These are phyloP conservation scores for Aspergillus eucalypticola DNA, from an alignment of 2,329 filamentous ascomycete species.

Conservation along the genomic window DNA sequence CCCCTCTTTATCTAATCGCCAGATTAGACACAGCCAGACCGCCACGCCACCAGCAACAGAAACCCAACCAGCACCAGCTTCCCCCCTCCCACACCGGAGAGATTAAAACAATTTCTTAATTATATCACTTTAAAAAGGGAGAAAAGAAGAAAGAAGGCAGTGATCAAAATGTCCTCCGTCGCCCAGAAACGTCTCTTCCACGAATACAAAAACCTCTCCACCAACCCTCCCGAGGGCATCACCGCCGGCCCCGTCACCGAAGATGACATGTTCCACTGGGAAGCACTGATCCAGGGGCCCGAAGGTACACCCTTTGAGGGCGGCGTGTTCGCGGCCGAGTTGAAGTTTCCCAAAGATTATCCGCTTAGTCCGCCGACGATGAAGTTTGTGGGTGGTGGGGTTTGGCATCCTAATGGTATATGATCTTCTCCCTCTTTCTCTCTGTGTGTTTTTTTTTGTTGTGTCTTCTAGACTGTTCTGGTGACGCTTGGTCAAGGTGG, in stretches of 20 bases:
- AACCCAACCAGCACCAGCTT: not conserved
- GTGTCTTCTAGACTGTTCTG: too few relatives aligned
- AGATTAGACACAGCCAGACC: not conserved
- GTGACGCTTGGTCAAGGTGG: not conserved
- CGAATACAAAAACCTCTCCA: conserved; percentile 92
- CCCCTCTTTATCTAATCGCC: conserved; percentile 5
- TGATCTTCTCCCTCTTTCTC: conserved; percentile 6
- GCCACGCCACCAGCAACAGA: not conserved
- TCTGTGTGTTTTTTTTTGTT: not conserved
- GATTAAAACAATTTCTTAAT: too few relatives aligned
- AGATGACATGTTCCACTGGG: conserved; percentile 95
- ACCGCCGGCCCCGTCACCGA: conserved; percentile 89
- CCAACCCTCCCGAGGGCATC: conserved; percentile 96
- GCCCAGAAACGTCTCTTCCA: conserved; percentile 80
- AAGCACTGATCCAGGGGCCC: conserved; percentile 91
- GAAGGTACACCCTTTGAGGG: conserved; percentile 96
- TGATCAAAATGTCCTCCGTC: conserved; percentile 44
- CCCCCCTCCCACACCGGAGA: too few relatives aligned
- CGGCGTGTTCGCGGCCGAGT: conserved; percentile 89
- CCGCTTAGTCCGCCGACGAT: conserved; percentile 94
- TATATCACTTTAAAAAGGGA: too few relatives aligned
- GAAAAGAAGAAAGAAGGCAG: too few relatives aligned
- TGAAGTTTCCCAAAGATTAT: conserved; percentile 95
- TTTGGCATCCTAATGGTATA: conserved; percentile 95
- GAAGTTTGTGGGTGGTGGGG: conserved; percentile 82